phyloP scores from a whole-genome alignment of 805 yeast species.

The Dipodascus albidus region DNA sequence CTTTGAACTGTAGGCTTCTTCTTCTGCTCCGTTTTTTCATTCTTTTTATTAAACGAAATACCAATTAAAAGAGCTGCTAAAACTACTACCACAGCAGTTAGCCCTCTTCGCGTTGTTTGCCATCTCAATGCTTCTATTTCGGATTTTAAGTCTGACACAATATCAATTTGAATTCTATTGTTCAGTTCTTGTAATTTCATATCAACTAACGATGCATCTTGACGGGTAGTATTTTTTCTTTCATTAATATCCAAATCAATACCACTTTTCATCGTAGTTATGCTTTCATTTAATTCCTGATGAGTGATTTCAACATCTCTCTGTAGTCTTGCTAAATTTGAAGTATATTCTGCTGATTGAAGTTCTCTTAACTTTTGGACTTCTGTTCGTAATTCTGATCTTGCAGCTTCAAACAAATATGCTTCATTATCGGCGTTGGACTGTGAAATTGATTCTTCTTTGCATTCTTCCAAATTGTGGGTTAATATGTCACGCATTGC shows the following conservation, averaged over 20 bases:
- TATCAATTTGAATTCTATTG: constrained; percentile 71
- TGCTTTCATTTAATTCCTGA: constrained; percentile 61
- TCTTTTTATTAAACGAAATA: constrained; percentile 21
- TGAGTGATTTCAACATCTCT: constrained; percentile 60
- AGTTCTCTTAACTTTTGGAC: constrained; percentile 59
- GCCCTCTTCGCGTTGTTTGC: constrained; percentile 85
- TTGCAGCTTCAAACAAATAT: constrained; percentile 85
- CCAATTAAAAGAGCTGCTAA: constrained; percentile 54
- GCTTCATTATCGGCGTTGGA: constrained; percentile 79
- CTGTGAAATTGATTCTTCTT: constrained; percentile 27
- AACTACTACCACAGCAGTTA: constrained; percentile 58
- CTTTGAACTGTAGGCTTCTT: constrained; percentile 7
- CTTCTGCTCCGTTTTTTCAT: constrained; percentile 22
- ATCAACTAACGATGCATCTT: constrained; percentile 56
- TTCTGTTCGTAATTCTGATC: constrained; percentile 73
- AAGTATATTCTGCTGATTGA: constrained; percentile 55
- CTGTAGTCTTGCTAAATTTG: constrained; percentile 56
- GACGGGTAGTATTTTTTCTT: constrained; percentile 73
- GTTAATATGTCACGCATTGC: constrained; percentile 28
- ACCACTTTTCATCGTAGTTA: constrained; percentile 57
- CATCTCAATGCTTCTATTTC: constrained; percentile 85
- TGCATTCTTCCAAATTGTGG: constrained; percentile 23
- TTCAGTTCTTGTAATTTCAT: constrained; percentile 69
- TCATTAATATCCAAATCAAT: constrained; percentile 76
- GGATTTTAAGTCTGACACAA: constrained; percentile 70